Evolutionary conservation across 2,329 filamentous ascomycete species (phyloP), one percentile per base, ranked within the genome.

Genomic region (Sporothrix schenckii): DNA sequence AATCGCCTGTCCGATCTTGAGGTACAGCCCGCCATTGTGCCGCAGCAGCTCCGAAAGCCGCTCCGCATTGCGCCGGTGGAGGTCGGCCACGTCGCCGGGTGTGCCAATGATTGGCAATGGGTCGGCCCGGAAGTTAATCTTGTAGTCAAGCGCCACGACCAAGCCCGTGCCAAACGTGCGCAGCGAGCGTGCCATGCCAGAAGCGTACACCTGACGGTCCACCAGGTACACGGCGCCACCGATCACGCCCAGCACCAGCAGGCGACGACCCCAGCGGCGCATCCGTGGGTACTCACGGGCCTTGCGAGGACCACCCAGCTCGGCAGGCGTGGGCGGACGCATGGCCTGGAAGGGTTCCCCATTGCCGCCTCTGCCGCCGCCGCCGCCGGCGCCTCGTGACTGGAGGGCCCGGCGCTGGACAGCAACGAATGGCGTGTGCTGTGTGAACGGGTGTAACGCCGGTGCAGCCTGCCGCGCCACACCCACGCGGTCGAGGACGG

Each of bases 1-100:
- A 75, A 99, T 94, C 4, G 95, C 95, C 83, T 99, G 95, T 0
- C 95, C 95, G 71, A 99, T 97, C 85, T 99, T 99, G 77, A 98
- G 85, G 78, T 98, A 99, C 21, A 99, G 81, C 0, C 95, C 95
- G 72, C 95, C 94, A 84, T 99, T 99, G 69, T 87, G 83, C 34
- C 92, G 87, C 74, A 98, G 84, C 73, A 99, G 82, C 41, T 94
- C 85, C 72, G 92, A 97, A 50, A 98, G 82, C 34, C 92, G 86
- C 81, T 93, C 88, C 0, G 95, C 95, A 77, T 91, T 97, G 72
- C 95, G 89, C 50, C 86, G 83, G 80, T 99, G 95, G 66, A 98
- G 82, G 71, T 93, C 92, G 54, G 87, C 85, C 53, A 97, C 90
- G 66, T 89, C 88, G 30, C 90, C 92, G 1, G 68, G 72, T 34